Evolutionary conservation across 495 filamentous ascomycete species (phyloP), one percentile per base, ranked within the genome.

Genomic region (Lophiostoma macrostomum): DNA sequence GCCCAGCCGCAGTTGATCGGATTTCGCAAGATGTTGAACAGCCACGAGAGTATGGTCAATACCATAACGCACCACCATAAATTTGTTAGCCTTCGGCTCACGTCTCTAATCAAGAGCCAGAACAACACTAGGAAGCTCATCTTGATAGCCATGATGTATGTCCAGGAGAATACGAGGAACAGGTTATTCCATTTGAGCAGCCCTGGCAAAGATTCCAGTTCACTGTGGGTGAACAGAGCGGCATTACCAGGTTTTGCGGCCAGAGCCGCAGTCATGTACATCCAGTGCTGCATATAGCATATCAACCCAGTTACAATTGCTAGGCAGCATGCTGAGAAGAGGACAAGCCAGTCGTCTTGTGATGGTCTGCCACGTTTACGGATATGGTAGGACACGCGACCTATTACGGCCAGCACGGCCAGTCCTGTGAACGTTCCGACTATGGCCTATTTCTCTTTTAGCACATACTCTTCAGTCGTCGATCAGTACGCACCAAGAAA

Each of bases 1-100:
- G 6, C 27, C 16, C 24, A n/a, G 31, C 41, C 41, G 16, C 41
- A 45, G 10, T 29, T 18, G 8, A 45, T 45, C 4, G 16, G 11
- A 20, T 45, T 45, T 19, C 16, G 5, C 4, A 45, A n/a, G 3
- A 19, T 45, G 23, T 14, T 45, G 23, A 45, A 45, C 18, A 45
- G 23, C 41, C 41, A 45, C 8, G 41, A 28, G n/a, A 28, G 11
- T 12, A 30, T 20, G 10, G 16, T 14, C 12, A 45, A 6, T 14
- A 45, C 41, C 12, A 45, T 4, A 29, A 30, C 41, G 31, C n/a
- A 28, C 41, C 24, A 30, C 41, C 41, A 45, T 3, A 29, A 30
- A 5, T n/a, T 4, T 29, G 41, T 45, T 3, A 45, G 16, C 4
- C 25, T 28, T 31, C 27, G 6, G 5, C 5, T 7, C 22, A 45